phyloP scores from a whole-genome alignment of 164 flowering plant species.

The Aristolochia contorta region DNA sequence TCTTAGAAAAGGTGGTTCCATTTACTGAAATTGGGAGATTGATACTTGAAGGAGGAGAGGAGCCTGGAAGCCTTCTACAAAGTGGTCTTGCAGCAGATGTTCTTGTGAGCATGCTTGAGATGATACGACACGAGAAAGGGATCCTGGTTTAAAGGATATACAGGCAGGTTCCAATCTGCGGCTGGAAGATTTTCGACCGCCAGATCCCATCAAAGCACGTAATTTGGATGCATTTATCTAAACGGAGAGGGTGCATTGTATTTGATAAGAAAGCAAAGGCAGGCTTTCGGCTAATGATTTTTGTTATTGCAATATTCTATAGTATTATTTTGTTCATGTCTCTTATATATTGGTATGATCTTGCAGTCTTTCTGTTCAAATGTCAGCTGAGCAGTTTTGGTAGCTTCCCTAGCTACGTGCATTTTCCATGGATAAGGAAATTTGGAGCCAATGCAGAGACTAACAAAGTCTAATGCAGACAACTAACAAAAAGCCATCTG shows the following conservation, averaged over 20 bases:
- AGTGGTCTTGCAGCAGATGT: conserved; percentile 57
- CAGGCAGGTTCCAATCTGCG: conserved; percentile 26
- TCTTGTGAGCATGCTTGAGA: conserved; percentile 41
- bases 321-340: conserved; percentile 4
- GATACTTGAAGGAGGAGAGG: conserved; percentile 51
- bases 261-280: conserved; percentile 2
- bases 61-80: conserved; percentile 38
- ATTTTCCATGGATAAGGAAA: too few relatives aligned
- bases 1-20: conserved; percentile 45
- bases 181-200: conserved; percentile 46
- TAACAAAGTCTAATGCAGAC: too few relatives aligned
- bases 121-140: conserved; percentile 39
- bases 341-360: conserved; percentile 2
- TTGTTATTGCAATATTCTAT: not conserved
- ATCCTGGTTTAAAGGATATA: conserved; percentile 28
- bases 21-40: conserved; percentile 38
- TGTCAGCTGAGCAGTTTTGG: too few relatives aligned
- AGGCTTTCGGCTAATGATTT: not conserved
- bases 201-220: conserved; percentile 30
- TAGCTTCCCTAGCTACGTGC: too few relatives aligned
- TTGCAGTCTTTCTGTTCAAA: not conserved
- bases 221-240: conserved; percentile 58
- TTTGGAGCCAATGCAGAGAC: too few relatives aligned
- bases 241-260: conserved; percentile 8
- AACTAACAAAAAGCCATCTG: too few relatives aligned